Evolutionary conservation across 2,329 filamentous ascomycete species (phyloP).

Genomic region (Fusarium chlamydosporum): DNA sequence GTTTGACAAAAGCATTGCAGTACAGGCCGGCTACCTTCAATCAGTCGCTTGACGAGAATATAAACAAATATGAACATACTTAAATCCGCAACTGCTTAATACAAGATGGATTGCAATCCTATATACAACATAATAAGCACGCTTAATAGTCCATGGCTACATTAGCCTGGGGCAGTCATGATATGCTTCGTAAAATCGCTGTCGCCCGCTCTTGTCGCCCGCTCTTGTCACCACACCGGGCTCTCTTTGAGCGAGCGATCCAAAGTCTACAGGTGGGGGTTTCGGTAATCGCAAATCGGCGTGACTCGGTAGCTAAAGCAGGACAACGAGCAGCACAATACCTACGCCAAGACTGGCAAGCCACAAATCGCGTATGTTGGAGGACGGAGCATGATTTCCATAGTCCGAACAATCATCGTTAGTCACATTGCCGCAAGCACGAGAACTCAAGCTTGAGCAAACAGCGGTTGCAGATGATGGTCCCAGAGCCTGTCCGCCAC

Average conservation of each 20-base stretch:
- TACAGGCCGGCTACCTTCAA: neutral
- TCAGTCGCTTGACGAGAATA: neutral
- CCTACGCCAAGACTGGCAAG: conserved; percentile 30
- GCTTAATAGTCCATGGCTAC: conserved; percentile 19
- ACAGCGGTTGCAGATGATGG: conserved; percentile 65
- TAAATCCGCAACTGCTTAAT: conserved; percentile 5
- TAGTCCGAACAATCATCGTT: conserved; percentile 57
- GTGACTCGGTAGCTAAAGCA: conserved; percentile 20
- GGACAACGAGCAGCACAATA: conserved; percentile 29
- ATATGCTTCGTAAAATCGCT: conserved; percentile 19
- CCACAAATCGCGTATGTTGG: conserved; percentile 24
- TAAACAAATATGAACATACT: conserved; percentile 2
- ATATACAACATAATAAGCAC: conserved; percentile 28
- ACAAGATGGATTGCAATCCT: conserved; percentile 16
- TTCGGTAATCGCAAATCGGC: neutral
- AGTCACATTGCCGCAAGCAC: conserved; percentile 64
- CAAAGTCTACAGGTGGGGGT: neutral
- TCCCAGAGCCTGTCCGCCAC: conserved; percentile 58
- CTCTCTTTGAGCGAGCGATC: neutral
- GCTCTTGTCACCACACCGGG: neutral
- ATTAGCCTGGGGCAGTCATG: conserved; percentile 17
- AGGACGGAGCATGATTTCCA: conserved; percentile 36
- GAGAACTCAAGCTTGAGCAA: conserved; percentile 68
- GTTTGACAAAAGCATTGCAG: neutral
- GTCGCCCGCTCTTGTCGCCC: neutral